Evolutionary conservation across 2,329 filamentous ascomycete species (phyloP).

Genomic region (Zalaria obscura): DNA sequence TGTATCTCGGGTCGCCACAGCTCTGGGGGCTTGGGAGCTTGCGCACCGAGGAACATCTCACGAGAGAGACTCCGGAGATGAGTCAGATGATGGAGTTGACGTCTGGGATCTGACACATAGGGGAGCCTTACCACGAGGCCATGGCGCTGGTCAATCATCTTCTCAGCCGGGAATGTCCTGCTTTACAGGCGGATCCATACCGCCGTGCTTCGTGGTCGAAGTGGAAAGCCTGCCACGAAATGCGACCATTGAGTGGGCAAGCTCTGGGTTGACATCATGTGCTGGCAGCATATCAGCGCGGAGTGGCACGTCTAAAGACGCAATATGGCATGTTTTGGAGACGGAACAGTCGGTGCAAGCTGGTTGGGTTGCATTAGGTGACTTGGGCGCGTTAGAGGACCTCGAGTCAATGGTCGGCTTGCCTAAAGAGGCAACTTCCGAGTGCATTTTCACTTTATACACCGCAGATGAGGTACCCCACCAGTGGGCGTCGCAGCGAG

Average conservation of each 20-base stretch:
- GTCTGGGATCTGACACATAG: conserved; percentile 51
- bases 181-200: conserved; percentile 15
- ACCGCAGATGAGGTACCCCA: too few species aligned
- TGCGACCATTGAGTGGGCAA: conserved; percentile 64
- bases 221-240: conserved; percentile 62
- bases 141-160: conserved; percentile 9
- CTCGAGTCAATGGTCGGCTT: too few species aligned
- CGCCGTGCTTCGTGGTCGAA: conserved; percentile 62
- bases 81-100: conserved; percentile 38
- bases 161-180: conserved; percentile 20
- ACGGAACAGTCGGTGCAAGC: too few species aligned
- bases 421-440: too few species aligned
- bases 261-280: not conserved
- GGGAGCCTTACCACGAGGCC: conserved; percentile 6
- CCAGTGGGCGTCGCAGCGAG: not conserved
- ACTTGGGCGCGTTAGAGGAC: too few species aligned
- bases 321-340: too few species aligned
- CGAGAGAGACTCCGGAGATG: conserved; percentile 36
- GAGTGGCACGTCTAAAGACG: too few species aligned
- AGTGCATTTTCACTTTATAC: too few species aligned
- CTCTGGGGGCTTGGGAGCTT: conserved; percentile 28
- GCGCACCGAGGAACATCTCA: conserved; percentile 14
- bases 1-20: conserved; percentile 8
- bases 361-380: too few species aligned
- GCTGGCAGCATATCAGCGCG: not conserved